Conservation (phyloP, 202 grass and related monocot genomes). For the Brachypodium distachyon region DNA sequence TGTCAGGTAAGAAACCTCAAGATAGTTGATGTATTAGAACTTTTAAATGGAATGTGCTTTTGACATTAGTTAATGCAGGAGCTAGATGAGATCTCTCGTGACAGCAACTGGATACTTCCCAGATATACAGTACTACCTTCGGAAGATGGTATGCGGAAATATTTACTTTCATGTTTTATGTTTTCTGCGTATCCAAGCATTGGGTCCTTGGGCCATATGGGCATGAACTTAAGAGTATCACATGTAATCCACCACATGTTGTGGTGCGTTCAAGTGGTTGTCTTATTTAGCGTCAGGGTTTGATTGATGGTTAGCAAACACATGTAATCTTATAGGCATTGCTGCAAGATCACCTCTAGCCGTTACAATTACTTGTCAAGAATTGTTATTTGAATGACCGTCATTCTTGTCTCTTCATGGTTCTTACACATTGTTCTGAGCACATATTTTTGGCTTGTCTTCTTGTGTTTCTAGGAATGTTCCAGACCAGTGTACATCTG, state of each 20-base stretch:
- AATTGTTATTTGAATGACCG: not conserved
- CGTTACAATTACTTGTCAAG: not conserved
- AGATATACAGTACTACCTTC: slow-evolving; percentile 65
- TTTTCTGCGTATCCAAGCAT: not conserved
- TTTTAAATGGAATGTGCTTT: not conserved
- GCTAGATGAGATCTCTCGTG: slow-evolving; percentile 46
- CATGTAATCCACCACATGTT: too few relatives aligned
- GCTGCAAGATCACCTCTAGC: not conserved
- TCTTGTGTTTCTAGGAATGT: slow-evolving; percentile 34
- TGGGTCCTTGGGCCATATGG: not conserved
- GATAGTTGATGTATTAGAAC: not conserved
- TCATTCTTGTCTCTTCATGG: not conserved
- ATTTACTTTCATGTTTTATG: not conserved
- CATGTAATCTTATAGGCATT: not conserved
- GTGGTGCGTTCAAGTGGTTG: not conserved
- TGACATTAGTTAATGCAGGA: slow-evolving; percentile 39
- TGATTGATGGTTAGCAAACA: not conserved
- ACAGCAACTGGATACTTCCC: slow-evolving; percentile 53
- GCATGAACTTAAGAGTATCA: not conserved
- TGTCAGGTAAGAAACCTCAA: slow-evolving; percentile 45
- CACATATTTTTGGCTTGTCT: not conserved
- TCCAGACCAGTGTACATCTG: slow-evolving; percentile 32
- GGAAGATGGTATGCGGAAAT: slow-evolving; percentile 32
- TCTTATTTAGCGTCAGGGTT: not conserved
- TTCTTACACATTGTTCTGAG: not conserved